A percentile compares a stretch with the other conserved stretches of the same genome.
Evolutionary conservation across 306 rosid species (phyloP).

Genomic region (Gastrolobium villosum): DNA sequence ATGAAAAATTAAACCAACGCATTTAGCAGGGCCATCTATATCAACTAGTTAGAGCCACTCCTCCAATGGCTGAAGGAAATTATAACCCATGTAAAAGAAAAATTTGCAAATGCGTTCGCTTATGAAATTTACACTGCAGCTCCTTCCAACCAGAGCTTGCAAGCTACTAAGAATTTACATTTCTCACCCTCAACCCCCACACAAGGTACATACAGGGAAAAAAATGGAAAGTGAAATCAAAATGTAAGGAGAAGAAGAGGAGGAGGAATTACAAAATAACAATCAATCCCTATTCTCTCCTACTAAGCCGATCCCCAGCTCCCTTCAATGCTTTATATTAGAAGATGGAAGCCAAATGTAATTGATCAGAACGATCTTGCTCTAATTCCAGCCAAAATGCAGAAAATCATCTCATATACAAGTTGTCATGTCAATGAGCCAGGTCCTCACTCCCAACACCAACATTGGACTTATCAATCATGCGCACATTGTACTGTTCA

Average conservation of each 20-base stretch:
- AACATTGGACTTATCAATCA: conserved; percentile 81
- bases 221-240: conserved; percentile 74
- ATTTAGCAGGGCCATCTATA: conserved; percentile 32
- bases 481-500: conserved; percentile 85
- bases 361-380: conserved; percentile 60
- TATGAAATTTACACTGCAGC: conserved; percentile 82
- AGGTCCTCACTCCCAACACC: conserved; percentile 93
- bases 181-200: conserved; percentile 92
- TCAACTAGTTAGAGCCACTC: conserved; percentile 45
- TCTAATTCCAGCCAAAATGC: conserved; percentile 66
- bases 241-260: conserved; percentile 39
- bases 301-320: conserved; percentile 68
- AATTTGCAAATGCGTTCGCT: conserved; percentile 67
- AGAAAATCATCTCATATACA: conserved; percentile 72
- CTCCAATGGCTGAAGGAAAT: conserved; percentile 45
- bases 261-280: conserved; percentile 57
- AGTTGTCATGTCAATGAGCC: conserved; percentile 71
- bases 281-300: conserved; percentile 78
- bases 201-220: conserved; percentile 76
- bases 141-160: conserved; percentile 68
- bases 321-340: conserved; percentile 57
- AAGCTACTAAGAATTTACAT: conserved; percentile 88
- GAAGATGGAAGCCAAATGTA: conserved; percentile 73
- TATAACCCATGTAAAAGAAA: conserved; percentile 51
- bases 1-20: background rate